Conservation (phyloP, 1,139 yeast species). For the Lodderomyces parapsilosis region DNA sequence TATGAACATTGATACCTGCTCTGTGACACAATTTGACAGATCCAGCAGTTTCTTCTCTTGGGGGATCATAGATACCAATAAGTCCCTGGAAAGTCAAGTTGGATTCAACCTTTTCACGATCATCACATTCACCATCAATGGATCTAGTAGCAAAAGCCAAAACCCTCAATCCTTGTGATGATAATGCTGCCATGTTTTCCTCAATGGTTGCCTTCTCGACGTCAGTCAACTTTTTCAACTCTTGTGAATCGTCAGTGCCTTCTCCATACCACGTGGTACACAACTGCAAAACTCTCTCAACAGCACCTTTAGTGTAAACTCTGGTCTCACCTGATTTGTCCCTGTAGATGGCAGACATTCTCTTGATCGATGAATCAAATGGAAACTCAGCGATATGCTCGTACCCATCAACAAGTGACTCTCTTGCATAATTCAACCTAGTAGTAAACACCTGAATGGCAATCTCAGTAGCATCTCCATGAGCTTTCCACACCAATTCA, state of each 20-base stretch:
- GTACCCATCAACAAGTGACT: slow-evolving; percentile 37
- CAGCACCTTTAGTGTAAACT: slow-evolving; percentile 76
- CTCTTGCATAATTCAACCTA: slow-evolving; percentile 53
- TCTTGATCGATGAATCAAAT: slow-evolving; percentile 73
- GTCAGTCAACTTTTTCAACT: slow-evolving; percentile 36
- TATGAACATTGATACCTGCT: slow-evolving; percentile 80
- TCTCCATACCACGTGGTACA: slow-evolving; percentile 56
- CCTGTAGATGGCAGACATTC: slow-evolving; percentile 67
- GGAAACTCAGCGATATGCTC: slow-evolving; percentile 66
- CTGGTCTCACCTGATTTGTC: slow-evolving; percentile 27
- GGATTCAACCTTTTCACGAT: slow-evolving; percentile 55
- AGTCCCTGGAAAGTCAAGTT: slow-evolving; percentile 63
- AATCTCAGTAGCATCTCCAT: slow-evolving; percentile 84
- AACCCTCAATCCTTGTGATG: slow-evolving; percentile 72
- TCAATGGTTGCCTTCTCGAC: slow-evolving; percentile 45
- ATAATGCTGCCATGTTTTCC: slow-evolving; percentile 59
- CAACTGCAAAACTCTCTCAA: slow-evolving; percentile 62
- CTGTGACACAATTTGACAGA: slow-evolving; percentile 68
- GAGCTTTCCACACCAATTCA: slow-evolving; percentile 59
- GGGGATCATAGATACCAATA: slow-evolving; percentile 83
- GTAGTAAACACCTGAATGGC: slow-evolving; percentile 75
- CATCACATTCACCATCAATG: slow-evolving; percentile 1
- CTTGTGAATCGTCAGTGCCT: slow-evolving; percentile 22
- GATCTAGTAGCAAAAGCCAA: slow-evolving; percentile 62
- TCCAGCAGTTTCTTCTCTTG: slow-evolving; percentile 67